A percentile compares a stretch with the other conserved stretches of the same genome.
These are phyloP conservation scores for Zhuliangozyma blackwelliae DNA, from an alignment of 1,139 yeast species.

Conservation along the genomic window DNA sequence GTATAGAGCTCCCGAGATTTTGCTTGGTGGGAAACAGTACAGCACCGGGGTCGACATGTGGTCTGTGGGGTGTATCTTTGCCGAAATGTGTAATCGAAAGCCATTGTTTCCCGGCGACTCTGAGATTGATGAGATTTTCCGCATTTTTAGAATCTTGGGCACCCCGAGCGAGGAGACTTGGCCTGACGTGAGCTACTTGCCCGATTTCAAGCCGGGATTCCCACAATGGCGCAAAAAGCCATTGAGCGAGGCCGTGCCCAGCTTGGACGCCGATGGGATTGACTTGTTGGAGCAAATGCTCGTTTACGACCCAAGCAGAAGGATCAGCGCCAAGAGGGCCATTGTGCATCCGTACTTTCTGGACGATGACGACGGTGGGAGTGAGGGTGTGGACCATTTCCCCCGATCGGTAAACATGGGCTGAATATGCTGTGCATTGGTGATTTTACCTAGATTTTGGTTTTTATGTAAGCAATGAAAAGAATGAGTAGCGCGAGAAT, in stretches of 20 bases:
- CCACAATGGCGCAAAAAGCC: constrained; percentile 89
- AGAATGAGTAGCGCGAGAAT: background rate
- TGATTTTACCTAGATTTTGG: background rate
- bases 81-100: constrained; percentile 95
- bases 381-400: constrained; percentile 15
- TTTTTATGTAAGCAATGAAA: background rate
- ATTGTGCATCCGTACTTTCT: constrained; percentile 85
- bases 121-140: constrained; percentile 94
- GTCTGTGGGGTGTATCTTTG: constrained; percentile 98
- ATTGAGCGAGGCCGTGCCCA: constrained; percentile 70
- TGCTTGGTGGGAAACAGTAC: constrained; percentile 94
- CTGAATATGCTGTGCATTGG: constrained; percentile 9
- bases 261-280: constrained; percentile 75
- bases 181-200: constrained; percentile 95
- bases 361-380: constrained; percentile 33
- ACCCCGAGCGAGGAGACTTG: constrained; percentile 92
- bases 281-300: constrained; percentile 77
- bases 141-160: constrained; percentile 88
- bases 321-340: constrained; percentile 94
- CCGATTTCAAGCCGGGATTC: constrained; percentile 92
- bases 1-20: constrained; percentile 96
- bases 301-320: constrained; percentile 87
- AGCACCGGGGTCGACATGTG: constrained; percentile 99
- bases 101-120: constrained; percentile 98
- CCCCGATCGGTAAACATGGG: constrained; percentile 41